Base-by-base conservation (phyloP, 148 eudicot genomes). In the Rheum nobile region DNA sequence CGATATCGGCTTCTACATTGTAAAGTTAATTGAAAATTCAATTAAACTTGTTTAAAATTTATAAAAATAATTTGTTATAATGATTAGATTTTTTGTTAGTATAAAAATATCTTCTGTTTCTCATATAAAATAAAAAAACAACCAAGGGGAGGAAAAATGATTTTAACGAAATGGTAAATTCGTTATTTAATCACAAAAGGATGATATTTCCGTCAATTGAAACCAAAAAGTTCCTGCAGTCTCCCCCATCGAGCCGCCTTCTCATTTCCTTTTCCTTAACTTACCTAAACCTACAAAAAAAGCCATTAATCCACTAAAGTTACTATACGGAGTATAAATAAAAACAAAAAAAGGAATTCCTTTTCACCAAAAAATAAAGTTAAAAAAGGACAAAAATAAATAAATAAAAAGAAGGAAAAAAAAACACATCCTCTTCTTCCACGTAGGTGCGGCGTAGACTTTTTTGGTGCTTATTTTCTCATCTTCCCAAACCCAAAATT, bases 381-480 rank as follows among this genome's bases (percentile, higher is more conserved):
- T 16, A 0, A 11, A 46, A 54, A 5, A 21, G 11, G 29, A 32
- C 35, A 28, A 0, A 29, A 61, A n/a, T n/a, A n/a, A 28, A 29
- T 14, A 29, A 29, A 14, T 8, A 24, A 8, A 24, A 57, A 57
- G 17, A 29, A 44, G 8, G 17, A 14, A 44, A 22, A 22, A 22
- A 54, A 9, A 13, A 22, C 67, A 3, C 41, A 16, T 14, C 70
- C 21, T 31, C 41, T 65, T 65, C 41, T 65, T 65, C 70, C 70
- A 65, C 39, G 39, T 41, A 31, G 70, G 21, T 39, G 37, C 50
- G 50, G 74, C 74, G 74, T 71, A 47, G 74, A 71, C 74, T 71
- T 71, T 71, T 10, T 13, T 1, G n/a, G 54, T 26, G 16, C 54
- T 9, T 43, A 42, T 42, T 43, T 37, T 71, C 73, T 35, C 48